These are phyloP conservation scores for Aegilops sharonensis DNA, from an alignment of 176 grass and related monocot species.

Conservation along the genomic window DNA sequence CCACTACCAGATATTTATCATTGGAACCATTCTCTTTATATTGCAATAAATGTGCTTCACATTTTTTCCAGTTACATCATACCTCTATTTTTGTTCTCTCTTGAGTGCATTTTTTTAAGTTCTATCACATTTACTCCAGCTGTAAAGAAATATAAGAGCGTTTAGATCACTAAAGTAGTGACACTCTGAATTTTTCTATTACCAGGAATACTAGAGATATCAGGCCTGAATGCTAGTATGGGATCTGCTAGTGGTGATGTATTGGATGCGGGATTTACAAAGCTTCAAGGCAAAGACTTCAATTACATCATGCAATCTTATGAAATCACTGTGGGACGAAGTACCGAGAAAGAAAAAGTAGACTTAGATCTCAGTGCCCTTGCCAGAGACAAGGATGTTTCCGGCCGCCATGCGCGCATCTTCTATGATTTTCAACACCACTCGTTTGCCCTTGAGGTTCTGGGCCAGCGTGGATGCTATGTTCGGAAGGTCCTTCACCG, in stretches of 20 bases:
- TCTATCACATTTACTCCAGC: background rate
- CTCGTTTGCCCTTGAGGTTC: conserved; percentile 56
- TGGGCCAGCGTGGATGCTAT: conserved; percentile 59
- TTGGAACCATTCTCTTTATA: background rate
- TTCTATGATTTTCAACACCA: conserved; percentile 69
- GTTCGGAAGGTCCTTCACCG: conserved; percentile 42
- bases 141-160: too few relatives aligned
- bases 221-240: background rate
- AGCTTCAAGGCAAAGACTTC: conserved; percentile 66
- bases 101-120: background rate
- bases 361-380: conserved; percentile 55
- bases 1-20: background rate
- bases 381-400: conserved; percentile 40
- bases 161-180: too few relatives aligned
- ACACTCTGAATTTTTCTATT: too few relatives aligned
- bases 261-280: conserved; percentile 53
- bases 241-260: background rate
- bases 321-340: conserved; percentile 61
- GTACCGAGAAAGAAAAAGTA: conserved; percentile 39
- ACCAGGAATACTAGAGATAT: background rate
- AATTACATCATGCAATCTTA: conserved; percentile 59
- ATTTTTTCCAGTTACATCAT: background rate
- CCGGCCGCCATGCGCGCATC: conserved; percentile 60
- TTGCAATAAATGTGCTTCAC: background rate
- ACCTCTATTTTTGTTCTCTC: background rate